These are phyloP conservation scores for Zoysia matrella DNA, from an alignment of 202 grass and related monocot genomes.

Conservation along the genomic window DNA sequence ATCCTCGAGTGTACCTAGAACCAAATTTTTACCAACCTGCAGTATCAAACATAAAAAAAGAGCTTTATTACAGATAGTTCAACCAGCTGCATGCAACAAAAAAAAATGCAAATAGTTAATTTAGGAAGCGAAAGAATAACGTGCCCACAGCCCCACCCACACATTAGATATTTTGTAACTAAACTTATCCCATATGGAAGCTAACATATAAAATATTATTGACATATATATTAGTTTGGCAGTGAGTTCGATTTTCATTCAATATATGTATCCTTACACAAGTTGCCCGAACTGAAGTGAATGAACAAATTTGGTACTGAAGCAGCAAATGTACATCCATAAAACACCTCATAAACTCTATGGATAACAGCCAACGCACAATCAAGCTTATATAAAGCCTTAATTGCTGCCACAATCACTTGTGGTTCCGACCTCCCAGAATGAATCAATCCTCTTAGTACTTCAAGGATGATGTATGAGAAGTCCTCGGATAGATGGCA, in stretches of 20 bases:
- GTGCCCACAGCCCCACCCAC: not conserved
- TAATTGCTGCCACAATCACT: slow-evolving; percentile 65
- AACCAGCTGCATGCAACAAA: slow-evolving; percentile 15
- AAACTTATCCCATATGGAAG: not conserved
- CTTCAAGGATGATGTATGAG: slow-evolving; percentile 63
- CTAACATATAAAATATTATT: not conserved
- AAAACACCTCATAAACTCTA: slow-evolving; percentile 76
- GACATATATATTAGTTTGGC: slow-evolving; percentile 9
- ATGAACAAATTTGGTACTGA: slow-evolving; percentile 12
- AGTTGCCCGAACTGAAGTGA: slow-evolving; percentile 13
- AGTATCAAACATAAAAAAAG: slow-evolving; percentile 34
- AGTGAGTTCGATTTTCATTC: not conserved
- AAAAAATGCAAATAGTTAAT: slow-evolving; percentile 1
- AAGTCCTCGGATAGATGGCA: slow-evolving; percentile 79
- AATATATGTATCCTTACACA: not conserved
- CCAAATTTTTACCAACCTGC: slow-evolving; percentile 69
- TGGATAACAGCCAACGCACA: slow-evolving; percentile 66
- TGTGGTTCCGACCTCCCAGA: slow-evolving; percentile 44
- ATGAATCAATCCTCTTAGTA: slow-evolving; percentile 55
- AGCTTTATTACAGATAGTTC: not conserved
- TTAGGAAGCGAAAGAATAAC: not conserved
- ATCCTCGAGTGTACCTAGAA: slow-evolving; percentile 61
- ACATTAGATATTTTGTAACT: not conserved
- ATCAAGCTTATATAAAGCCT: slow-evolving; percentile 67
- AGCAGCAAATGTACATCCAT: slow-evolving; percentile 19